Evolutionary conservation across 805 yeast genomes (phyloP), one percentile per base, ranked within the genome.

Genomic region (Candida hungchunana): DNA sequence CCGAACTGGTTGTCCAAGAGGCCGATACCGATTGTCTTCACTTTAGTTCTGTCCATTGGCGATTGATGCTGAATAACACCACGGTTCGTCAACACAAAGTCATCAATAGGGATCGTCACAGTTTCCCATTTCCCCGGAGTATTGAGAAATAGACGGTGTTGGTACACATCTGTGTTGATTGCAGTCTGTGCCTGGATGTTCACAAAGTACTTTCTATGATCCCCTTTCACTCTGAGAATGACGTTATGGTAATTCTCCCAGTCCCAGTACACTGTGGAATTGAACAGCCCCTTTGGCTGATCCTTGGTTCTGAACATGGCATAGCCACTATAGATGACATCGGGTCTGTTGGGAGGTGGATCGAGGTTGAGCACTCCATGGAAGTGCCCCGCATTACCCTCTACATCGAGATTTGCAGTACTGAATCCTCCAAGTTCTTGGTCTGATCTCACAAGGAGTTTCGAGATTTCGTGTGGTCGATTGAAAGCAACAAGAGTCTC

Each of bases 301-400:
- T 83, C 85, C 46, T 66, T 71, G 0, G 95, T 85, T 43, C 94
- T 71, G 60, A 82, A 84, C 94, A 86, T 84, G 24, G 94, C 85
- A 64, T 78, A 78, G 1, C 85, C 85, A 14, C 81, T 72, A 42
- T 77, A 66, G 13, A 73, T 68, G 16, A 83, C 73, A 33, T 78
- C 79, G 1, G 86, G 84, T 32, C 77, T 67, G 43, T 73, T 72
- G 35, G 71, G 67, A 11, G 85, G 93, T 23, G 82, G 69, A 45
- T 81, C 84, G 41, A 80, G 69, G 46, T 73, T 77, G 39, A 78
- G 55, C 32, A 77, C 77, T 6, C 95, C 95, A 54, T 75, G 77
- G 61, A 85, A 81, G 40, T 73, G 71, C 1, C 81, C 95, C 41
- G 66, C 37, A 46, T 60, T 64, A 26, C 67, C 46, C 17, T 62